Evolutionary conservation across 805 yeast species (phyloP), one percentile per base, ranked within the genome.

Genomic region (Suhomyces sp.): DNA sequence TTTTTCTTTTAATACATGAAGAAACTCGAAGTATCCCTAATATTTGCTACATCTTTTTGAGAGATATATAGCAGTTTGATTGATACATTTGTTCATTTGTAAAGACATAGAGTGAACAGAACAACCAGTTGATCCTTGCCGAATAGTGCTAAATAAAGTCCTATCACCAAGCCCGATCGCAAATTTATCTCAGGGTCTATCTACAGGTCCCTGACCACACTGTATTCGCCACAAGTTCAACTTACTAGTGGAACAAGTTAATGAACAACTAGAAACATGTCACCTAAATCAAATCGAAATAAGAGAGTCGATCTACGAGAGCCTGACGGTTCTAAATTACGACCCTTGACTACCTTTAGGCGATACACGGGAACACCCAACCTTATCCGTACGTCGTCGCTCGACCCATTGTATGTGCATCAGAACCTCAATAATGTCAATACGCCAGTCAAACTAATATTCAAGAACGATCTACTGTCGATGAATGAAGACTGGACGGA

Each of bases 401-500:
- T 65, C 36, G 64, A 61, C 52, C 61, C 68, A 6, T 52, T 59
- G 45, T 65, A 50, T 47, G 54, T 64, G 2, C 53, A 64, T 38
- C 54, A 52, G 23, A 62, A 64, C 44, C 35, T 57, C 17, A 51
- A 53, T 38, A 47, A 57, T 10, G 58, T 66, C 41, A 69, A 62
- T 50, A 61, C 62, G 7, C 72, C 74, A 4, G 66, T 72, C 5
- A 61, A 57, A 38, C 55, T 74, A 40, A 51, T 57, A 6, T 64
- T 70, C 40, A 61, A 70, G 33, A 55, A 72, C 31, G 73, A 73
- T 60, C 52, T 70, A 10, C 58, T 63, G 46, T 54, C 60, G 2
- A 72, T 81, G 74, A 68, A 77, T 0, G 61, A 63, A 38, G 60
- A 70, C 57, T 84, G 87, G 87, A 66, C 78, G 0, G 60, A 60